These are phyloP conservation scores for Graphiopsis chlorocephala DNA, from an alignment of 2,329 filamentous ascomycete species.

Conservation along the genomic window DNA sequence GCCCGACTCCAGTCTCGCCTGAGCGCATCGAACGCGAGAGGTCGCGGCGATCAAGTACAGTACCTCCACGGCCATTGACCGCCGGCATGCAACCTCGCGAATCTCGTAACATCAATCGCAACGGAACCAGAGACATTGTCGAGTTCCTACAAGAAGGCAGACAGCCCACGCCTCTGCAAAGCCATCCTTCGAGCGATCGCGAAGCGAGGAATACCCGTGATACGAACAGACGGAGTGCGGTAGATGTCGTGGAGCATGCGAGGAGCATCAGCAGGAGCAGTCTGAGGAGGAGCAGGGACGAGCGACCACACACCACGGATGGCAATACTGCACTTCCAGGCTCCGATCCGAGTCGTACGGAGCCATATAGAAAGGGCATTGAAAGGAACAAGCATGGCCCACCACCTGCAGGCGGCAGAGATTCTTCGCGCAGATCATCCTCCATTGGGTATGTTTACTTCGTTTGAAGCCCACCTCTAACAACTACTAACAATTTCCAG, in stretches of 20 bases:
- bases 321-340: neutral
- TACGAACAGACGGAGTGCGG: slow-evolving; percentile 2
- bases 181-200: neutral
- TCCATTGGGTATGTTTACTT: slow-evolving; percentile 15
- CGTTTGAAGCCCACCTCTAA: neutral
- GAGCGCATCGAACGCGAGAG: neutral
- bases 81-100: slow-evolving; percentile 1
- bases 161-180: neutral
- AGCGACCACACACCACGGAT: slow-evolving; percentile 1
- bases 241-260: slow-evolving; percentile 10
- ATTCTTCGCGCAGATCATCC: slow-evolving; percentile 17
- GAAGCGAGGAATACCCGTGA: neutral
- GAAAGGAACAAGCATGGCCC: slow-evolving; percentile 3
- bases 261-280: neutral
- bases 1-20: slow-evolving; percentile 9
- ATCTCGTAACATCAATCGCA: slow-evolving; percentile 6
- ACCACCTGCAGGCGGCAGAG: neutral
- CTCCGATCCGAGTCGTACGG: neutral
- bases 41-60: slow-evolving; percentile 4
- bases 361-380: slow-evolving; percentile 1
- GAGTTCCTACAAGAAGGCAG: slow-evolving; percentile 14
- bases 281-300: neutral
- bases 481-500: slow-evolving; percentile 17
- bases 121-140: neutral
- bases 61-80: slow-evolving; percentile 17